Evolutionary conservation across 768 basidiomycete species (phyloP).

Genomic region (Pisolithus sp.): DNA sequence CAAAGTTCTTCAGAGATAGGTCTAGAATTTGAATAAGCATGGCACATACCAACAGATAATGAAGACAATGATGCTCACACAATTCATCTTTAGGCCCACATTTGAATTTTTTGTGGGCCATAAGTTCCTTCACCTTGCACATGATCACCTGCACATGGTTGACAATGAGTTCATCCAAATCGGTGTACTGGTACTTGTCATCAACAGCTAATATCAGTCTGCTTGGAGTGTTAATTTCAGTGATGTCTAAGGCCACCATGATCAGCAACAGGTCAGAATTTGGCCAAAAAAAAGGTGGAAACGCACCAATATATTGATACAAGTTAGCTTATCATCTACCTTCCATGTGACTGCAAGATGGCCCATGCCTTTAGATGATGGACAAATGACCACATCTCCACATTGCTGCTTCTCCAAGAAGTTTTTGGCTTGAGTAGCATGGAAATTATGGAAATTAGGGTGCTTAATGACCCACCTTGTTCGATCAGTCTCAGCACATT

Average conservation of each 20-base stretch:
- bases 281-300: neutral
- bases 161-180: slow-evolving; percentile 95
- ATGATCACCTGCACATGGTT: slow-evolving; percentile 95
- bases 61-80: slow-evolving; percentile 49
- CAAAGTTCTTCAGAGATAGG: slow-evolving; percentile 79
- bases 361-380: slow-evolving; percentile 87
- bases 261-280: neutral
- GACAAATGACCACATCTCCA: slow-evolving; percentile 96
- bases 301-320: slow-evolving; percentile 91
- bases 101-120: slow-evolving; percentile 94
- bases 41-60: neutral
- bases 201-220: slow-evolving; percentile 69
- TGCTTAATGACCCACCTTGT: slow-evolving; percentile 90
- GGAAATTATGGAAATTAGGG: slow-evolving; percentile 96
- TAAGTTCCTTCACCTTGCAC: slow-evolving; percentile 87
- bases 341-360: slow-evolving; percentile 99
- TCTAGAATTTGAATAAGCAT: slow-evolving; percentile 40
- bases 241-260: slow-evolving; percentile 75
- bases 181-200: slow-evolving; percentile 74
- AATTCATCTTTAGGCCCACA: slow-evolving; percentile 82
- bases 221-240: slow-evolving; percentile 71
- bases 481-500: slow-evolving; percentile 74
- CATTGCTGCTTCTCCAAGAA: slow-evolving; percentile 86
- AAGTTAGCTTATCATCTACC: slow-evolving; percentile 90
- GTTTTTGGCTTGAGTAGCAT: slow-evolving; percentile 81